phyloP scores from a whole-genome alignment of 2,329 filamentous ascomycete genomes.

The Botryosphaeria dothidea region DNA sequence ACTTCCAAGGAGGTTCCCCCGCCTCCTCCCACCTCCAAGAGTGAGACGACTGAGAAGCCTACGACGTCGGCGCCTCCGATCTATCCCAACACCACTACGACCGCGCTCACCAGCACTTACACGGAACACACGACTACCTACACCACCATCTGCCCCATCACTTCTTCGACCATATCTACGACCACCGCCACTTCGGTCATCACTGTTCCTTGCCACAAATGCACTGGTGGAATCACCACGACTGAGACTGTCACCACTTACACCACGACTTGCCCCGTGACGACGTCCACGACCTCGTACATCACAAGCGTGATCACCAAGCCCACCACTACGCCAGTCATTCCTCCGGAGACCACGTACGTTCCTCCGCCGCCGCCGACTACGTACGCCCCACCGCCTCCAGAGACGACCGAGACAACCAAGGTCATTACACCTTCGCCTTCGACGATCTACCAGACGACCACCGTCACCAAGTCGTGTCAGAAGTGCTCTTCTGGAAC shows the following conservation, averaged over 20 bases:
- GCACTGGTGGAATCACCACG: conserved; percentile 10
- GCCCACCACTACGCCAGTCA: neutral
- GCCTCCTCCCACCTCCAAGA: neutral
- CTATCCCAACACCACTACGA: conserved; percentile 4
- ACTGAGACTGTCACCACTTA: neutral
- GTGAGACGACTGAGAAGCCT: neutral
- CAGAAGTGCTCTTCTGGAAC: neutral
- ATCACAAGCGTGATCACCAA: conserved; percentile 4
- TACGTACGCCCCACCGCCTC: neutral
- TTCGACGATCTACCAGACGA: conserved; percentile 13
- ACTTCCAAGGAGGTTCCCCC: neutral
- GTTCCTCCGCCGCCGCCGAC: neutral
- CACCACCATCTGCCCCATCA: conserved; percentile 23
- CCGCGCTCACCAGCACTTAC: neutral
- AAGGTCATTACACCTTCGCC: neutral
- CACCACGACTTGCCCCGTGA: conserved; percentile 12
- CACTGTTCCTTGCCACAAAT: conserved; percentile 8
- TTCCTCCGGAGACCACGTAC: neutral
- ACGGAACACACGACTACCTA: conserved; percentile 16
- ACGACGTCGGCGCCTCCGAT: neutral
- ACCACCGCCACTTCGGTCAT: conserved; percentile 20
- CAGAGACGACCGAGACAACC: neutral
- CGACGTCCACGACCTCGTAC: conserved; percentile 6
- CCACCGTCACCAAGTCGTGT: neutral
- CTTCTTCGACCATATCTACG: conserved; percentile 21